Conservation (phyloP, 75 land plant species). For the Cunninghamia lanceolata region DNA sequence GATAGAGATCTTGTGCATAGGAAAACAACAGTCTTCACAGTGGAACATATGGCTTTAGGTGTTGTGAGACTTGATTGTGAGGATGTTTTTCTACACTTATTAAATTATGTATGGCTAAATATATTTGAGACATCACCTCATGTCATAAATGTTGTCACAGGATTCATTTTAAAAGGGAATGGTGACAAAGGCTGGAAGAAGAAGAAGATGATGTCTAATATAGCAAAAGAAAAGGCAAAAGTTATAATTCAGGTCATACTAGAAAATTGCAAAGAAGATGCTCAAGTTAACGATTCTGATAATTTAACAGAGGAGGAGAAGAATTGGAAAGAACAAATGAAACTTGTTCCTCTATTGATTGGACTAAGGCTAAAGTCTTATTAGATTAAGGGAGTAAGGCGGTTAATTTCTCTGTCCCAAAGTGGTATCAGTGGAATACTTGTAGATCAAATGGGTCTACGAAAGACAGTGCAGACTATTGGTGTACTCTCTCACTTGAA, state of each 20-base stretch:
- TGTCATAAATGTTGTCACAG: no score
- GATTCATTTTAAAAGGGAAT: no score
- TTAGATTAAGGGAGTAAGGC: conserved; percentile 92
- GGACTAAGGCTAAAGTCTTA: conserved; percentile 90
- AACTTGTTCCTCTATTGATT: conserved; percentile 77
- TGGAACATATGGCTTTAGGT: no score
- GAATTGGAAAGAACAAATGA: conserved; percentile 70
- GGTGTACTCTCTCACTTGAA: conserved; percentile 89
- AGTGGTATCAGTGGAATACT: conserved; percentile 97
- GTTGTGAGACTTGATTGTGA: no score
- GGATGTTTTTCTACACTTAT: no score
- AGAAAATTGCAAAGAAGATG: conserved; percentile 44
- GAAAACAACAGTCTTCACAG: no score
- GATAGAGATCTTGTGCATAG: no score
- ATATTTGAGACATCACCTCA: no score
- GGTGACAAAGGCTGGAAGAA: no score
- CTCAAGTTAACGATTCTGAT: conserved; percentile 31
- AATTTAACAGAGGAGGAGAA: conserved; percentile 75
- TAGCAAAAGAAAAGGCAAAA: conserved; percentile 59
- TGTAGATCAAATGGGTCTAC: conserved; percentile 99
- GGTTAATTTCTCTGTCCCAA: conserved; percentile 95
- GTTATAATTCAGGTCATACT: conserved; percentile 71
- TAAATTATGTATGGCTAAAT: no score
- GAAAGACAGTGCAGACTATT: conserved; percentile 98
- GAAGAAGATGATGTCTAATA: no score